Evolutionary conservation across 2,329 filamentous ascomycete species (phyloP), one percentile per base, ranked within the genome.

Genomic region (Alternaria dauci): DNA sequence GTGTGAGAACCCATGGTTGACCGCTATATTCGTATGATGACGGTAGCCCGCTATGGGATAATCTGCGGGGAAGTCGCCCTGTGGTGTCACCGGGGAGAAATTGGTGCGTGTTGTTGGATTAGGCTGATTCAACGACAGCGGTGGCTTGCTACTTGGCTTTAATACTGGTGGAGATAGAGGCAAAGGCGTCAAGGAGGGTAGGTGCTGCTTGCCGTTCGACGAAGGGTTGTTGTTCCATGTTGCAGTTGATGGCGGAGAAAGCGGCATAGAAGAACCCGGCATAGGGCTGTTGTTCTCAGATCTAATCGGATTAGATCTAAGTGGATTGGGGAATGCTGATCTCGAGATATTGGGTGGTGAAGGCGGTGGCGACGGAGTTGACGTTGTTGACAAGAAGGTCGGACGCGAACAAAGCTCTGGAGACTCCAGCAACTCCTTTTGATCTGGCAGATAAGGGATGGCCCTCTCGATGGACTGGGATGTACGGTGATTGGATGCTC

Each of bases 361-460:
- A 41, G 69, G 61, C 9, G 74, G 74, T 12, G 75, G 75, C 5
- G 74, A 76, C 4, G 75, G 75, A 5, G 76, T 76, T 3, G 73
- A 74, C 34, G 73, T 66, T 26, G 73, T 68, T 5, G 76, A 76
- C 14, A 77, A 68, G 41, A 77, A 78, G 4, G 74, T 77, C 36
- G 74, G 71, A 6, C 74, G 70, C 30, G 64, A 63, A 14, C 68
- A 59, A 5, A 55, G 47, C 8, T 32, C 67, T 42, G 65, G 62
- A 11, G 63, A 62, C 12, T 56, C 53, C 5, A 61, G 20, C 25
- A 32, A n/a, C 38, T 53, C n/a, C 5, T 46, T 55, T 8, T 61
- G 67, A 4, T 69, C 67, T 53, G 58, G 63, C 25, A 68, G 26
- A 47, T 62, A 46, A 8, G 70, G 56, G 43, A 62, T 54, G 4